Evolutionary conservation across 805 yeast genomes (phyloP).

Genomic region (Monosporozyma yasuniensis): DNA sequence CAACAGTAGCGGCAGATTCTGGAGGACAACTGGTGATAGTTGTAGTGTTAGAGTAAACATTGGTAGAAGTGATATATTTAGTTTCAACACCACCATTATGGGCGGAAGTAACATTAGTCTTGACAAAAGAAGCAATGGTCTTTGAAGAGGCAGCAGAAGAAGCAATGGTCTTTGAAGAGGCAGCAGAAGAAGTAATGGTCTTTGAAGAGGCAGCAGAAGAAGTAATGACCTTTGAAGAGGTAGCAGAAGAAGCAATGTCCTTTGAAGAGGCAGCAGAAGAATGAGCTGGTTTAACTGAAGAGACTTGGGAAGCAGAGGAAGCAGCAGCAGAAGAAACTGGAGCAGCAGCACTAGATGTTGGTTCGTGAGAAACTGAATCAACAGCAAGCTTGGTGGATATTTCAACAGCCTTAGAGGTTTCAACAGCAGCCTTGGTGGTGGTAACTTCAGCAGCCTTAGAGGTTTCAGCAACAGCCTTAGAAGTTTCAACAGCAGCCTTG

Average conservation of each 20-base stretch:
- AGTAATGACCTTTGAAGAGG: background rate
- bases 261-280: background rate
- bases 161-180: background rate
- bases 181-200: background rate
- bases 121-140: too few species aligned
- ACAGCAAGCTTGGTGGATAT: background rate
- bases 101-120: background rate
- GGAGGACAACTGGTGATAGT: slow-evolving; percentile 2
- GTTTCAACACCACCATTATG: background rate
- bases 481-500: background rate
- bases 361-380: background rate
- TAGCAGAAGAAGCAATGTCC: background rate
- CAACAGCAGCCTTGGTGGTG: background rate
- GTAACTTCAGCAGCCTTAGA: background rate
- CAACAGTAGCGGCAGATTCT: slow-evolving; percentile 1
- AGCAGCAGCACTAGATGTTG: background rate
- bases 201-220: background rate
- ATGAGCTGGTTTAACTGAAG: background rate
- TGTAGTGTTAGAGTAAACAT: background rate
- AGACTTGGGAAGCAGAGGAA: background rate
- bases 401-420: background rate
- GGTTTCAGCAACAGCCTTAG: background rate
- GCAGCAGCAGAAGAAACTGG: background rate
- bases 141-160: background rate
- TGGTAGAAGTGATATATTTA: background rate